Evolutionary conservation across 2,329 filamentous ascomycete genomes (phyloP), one percentile per base, ranked within the genome.

Genomic region (Lasiodiplodia citricola): DNA sequence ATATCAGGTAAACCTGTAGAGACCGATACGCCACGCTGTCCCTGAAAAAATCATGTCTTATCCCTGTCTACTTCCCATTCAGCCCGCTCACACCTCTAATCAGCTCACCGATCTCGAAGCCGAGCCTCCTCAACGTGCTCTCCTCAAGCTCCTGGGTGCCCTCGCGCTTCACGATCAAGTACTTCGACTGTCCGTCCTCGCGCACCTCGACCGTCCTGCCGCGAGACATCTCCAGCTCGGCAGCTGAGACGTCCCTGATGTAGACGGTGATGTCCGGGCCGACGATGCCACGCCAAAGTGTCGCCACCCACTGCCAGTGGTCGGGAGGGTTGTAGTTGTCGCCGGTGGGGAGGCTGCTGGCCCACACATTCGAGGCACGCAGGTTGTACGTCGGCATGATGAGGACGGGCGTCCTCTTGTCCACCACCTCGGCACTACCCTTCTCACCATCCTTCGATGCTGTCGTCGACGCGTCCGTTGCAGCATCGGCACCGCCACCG

Each of bases 231-330:
- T 64, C 60, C n/a, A 64, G n/a, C 47, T 64, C 60, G 13, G 67
- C 76, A 31, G 75, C 74, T 4, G 70, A 73, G 25, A 75, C 77
- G 57, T 81, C 78, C 52, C 83, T 85, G 21, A 92, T 86, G 75
- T 91, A 93, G 35, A 96, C 84, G 1, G 91, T 91, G 56, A 95
- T 82, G 78, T 98, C 95, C 0, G 95, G 89, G 0, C 92, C 93
- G 1, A 94, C 86, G 66, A 92, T 91, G 11, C 93, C 93, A 11
- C 94, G 90, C 95, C 95, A 98, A 25, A 97, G 87, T 54, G 92
- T 95, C 44, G 95, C 95, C 84, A 96, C 93, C 95, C 95, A 98
- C 79, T 96, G 92, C 94, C 95, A 98, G 81, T 98, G 95, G 74
- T 97, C 94, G n/a, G 92, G 86, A 0, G 92, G 90, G 18, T 89